Conservation (phyloP, 148 eudicot genomes). For the Rhododendron mucronatum region DNA sequence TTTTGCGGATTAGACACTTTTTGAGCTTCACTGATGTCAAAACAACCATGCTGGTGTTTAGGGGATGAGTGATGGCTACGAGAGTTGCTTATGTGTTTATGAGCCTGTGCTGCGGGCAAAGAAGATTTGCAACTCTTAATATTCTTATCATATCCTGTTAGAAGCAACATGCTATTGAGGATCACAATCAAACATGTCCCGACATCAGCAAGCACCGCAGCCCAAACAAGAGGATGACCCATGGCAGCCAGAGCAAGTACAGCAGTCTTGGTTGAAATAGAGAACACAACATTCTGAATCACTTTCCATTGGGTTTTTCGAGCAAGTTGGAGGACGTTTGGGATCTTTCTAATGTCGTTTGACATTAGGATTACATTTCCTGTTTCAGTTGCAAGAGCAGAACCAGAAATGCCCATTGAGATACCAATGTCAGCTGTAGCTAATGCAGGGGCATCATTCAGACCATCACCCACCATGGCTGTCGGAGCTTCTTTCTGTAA, state of each 20-base stretch:
- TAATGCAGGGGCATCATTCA: constrained; percentile 94
- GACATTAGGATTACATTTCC: constrained; percentile 85
- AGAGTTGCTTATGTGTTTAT: constrained; percentile 17
- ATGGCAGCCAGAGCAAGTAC: constrained; percentile 60
- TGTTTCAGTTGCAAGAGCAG: constrained; percentile 87
- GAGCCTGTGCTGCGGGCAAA: constrained; percentile 6
- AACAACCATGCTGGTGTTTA: neutral
- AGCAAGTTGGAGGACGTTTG: constrained; percentile 54
- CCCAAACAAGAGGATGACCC: constrained; percentile 88
- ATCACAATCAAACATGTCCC: constrained; percentile 74
- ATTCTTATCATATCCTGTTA: constrained; percentile 25
- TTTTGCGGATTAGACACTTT: no score
- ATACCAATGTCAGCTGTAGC: constrained; percentile 90
- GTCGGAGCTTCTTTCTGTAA: constrained; percentile 51
- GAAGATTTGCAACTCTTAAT: constrained; percentile 19
- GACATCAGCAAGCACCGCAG: constrained; percentile 84
- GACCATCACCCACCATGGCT: constrained; percentile 94
- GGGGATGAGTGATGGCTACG: constrained; percentile 5
- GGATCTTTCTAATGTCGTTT: constrained; percentile 70
- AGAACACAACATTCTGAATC: constrained; percentile 55
- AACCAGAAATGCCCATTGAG: constrained; percentile 96
- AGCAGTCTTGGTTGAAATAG: constrained; percentile 52
- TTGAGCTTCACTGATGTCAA: no score
- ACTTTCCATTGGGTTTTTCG: constrained; percentile 52
- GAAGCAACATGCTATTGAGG: constrained; percentile 79